A percentile compares a stretch with the other conserved stretches of the same genome.
These are phyloP conservation scores for Daldinia childiae DNA, from an alignment of 495 filamentous ascomycete genomes.

Conservation along the genomic window DNA sequence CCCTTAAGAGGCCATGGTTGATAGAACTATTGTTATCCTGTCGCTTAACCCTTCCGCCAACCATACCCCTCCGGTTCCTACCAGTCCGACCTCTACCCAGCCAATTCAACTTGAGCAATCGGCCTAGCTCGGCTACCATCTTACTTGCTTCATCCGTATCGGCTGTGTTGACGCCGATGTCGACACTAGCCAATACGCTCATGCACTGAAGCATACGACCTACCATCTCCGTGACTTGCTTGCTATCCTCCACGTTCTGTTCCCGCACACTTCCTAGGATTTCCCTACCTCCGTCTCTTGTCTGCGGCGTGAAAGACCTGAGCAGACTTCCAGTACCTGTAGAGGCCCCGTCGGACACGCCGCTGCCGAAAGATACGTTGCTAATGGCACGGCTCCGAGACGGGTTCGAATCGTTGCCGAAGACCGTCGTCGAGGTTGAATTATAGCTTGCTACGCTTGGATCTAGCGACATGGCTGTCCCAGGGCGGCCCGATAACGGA, in stretches of 20 bases:
- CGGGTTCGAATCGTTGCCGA: constrained; percentile 66
- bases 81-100: constrained; percentile 89
- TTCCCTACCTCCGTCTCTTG: constrained; percentile 49
- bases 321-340: constrained; percentile 60
- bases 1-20: constrained; percentile 26
- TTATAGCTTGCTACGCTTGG: constrained; percentile 76
- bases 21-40: constrained; percentile 40
- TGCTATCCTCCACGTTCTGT: constrained; percentile 72
- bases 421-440: constrained; percentile 74
- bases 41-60: constrained; percentile 60
- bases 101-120: constrained; percentile 95
- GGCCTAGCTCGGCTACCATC: constrained; percentile 82
- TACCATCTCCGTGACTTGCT: constrained; percentile 90
- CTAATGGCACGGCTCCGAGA: constrained; percentile 78
- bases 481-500: constrained; percentile 57
- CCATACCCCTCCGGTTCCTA: constrained; percentile 87
- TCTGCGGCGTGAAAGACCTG: constrained; percentile 62
- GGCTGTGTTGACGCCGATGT: constrained; percentile 38
- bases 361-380: constrained; percentile 79
- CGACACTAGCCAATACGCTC: constrained; percentile 82
- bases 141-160: constrained; percentile 73
- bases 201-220: constrained; percentile 97
- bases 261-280: constrained; percentile 49
- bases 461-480: constrained; percentile 76
- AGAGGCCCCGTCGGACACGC: constrained; percentile 47